Percentiles rank a stretch among this genome's conserved stretches.
Conservation (phyloP, 2,329 filamentous ascomycete genomes). For the Phaeomoniella chlamydospora region DNA sequence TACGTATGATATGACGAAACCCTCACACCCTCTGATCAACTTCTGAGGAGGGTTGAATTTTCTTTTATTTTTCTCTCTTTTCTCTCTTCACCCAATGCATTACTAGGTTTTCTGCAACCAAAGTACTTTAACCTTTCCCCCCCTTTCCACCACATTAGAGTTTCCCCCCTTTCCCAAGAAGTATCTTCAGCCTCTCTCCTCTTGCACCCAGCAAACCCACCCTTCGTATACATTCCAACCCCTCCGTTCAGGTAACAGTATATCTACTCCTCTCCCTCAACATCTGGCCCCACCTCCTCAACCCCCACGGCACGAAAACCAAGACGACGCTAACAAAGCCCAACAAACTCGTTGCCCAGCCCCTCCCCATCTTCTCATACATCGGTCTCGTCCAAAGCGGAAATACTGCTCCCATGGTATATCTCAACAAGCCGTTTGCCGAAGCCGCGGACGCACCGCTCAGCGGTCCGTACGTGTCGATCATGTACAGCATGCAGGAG, state of each 20-base stretch:
- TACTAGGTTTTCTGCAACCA: too few species aligned
- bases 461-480: slow-evolving; percentile 15
- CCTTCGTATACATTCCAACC: too few species aligned
- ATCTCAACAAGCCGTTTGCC: slow-evolving; percentile 19
- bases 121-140: too few species aligned
- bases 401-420: slow-evolving; percentile 18
- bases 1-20: too few species aligned
- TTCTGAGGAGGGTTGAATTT: too few species aligned
- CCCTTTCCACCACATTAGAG: too few species aligned
- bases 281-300: slow-evolving; percentile 24
- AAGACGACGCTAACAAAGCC: slow-evolving; percentile 17
- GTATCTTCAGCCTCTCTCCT: too few species aligned
- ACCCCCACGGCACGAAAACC: slow-evolving; percentile 26
- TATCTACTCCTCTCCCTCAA: slow-evolving; percentile 24
- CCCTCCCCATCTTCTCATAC: slow-evolving; percentile 17
- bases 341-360: slow-evolving; percentile 19
- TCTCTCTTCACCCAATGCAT: too few species aligned
- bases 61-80: too few species aligned
- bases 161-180: too few species aligned
- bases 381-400: slow-evolving; percentile 20
- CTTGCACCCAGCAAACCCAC: too few species aligned
- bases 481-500: slow-evolving; percentile 28
- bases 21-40: too few species aligned
- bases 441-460: slow-evolving; percentile 15
- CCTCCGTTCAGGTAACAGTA: slow-evolving; percentile 3